These are phyloP conservation scores for Flaveria sonorensis DNA, from an alignment of 129 eudicot species.

Conservation along the genomic window DNA sequence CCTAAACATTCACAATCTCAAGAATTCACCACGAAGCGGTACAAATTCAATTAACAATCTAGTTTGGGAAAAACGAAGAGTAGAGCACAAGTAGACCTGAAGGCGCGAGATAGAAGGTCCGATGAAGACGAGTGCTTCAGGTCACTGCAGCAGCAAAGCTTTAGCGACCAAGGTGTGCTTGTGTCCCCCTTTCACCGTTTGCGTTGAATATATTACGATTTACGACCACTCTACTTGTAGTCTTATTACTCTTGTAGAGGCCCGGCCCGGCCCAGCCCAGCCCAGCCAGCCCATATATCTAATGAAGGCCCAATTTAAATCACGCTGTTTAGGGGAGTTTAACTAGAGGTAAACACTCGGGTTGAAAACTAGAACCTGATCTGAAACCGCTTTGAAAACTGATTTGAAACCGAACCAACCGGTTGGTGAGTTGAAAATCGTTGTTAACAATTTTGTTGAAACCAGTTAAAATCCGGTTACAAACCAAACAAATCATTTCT, in stretches of 20 bases:
- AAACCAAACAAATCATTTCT: too few species aligned
- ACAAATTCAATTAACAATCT: not conserved
- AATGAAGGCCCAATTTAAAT: not conserved
- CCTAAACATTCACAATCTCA: not conserved
- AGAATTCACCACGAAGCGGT: not conserved
- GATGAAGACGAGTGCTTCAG: not conserved
- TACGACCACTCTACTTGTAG: not conserved
- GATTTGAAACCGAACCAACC: too few species aligned
- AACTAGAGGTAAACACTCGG: too few species aligned
- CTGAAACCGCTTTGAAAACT: too few species aligned
- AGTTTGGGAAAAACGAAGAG: not conserved
- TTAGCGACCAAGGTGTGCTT: conserved; percentile 15
- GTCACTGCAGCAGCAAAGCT: not conserved
- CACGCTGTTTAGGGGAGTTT: not conserved
- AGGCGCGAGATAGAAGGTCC: not conserved
- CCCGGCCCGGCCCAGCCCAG: conserved; percentile 11
- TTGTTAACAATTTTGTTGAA: too few species aligned
- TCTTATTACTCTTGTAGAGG: not conserved
- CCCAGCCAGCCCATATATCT: not conserved
- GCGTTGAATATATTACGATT: conserved; percentile 1
- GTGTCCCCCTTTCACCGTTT: not conserved
- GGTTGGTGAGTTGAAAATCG: too few species aligned
- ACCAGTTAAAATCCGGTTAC: too few species aligned
- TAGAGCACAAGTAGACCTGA: not conserved
- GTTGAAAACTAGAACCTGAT: too few species aligned